These are phyloP conservation scores for Aureococcus anophagefferens DNA, from an alignment of 108 stramenopile species.

Conservation along the genomic window DNA sequence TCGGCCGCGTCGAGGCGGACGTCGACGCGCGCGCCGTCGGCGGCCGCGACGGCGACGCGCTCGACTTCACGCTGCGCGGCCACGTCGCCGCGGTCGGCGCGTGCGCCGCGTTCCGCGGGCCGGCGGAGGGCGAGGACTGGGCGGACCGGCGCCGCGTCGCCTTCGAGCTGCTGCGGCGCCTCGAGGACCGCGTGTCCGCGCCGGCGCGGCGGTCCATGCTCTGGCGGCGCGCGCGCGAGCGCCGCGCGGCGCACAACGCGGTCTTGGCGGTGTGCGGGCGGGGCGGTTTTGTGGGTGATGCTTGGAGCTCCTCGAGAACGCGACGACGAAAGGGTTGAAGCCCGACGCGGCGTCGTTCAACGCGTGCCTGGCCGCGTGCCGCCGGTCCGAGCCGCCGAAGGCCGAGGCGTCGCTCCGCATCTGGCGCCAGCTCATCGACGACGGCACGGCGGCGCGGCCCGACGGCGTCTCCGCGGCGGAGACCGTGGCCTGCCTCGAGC, in stretches of 20 bases:
- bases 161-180: background rate
- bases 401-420: background rate
- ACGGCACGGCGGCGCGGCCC: background rate
- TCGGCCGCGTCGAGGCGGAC: too few species aligned
- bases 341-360: background rate
- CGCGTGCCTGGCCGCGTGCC: background rate
- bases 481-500: background rate
- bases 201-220: background rate
- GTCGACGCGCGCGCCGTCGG: background rate
- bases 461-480: background rate
- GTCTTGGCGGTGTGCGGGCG: background rate
- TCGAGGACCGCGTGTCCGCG: background rate
- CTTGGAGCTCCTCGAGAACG: background rate
- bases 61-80: background rate
- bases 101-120: background rate
- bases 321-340: background rate
- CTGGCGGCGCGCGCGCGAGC: background rate
- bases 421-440: background rate
- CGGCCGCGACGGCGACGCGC: too few species aligned
- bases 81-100: background rate
- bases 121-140: too few species aligned
- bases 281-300: background rate
- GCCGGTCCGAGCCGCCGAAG: background rate
- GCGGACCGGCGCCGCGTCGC: background rate
- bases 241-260: background rate